These are phyloP conservation scores for Pestalotiopsis sp. DNA, from an alignment of 2,329 filamentous ascomycete genomes.

Conservation along the genomic window DNA sequence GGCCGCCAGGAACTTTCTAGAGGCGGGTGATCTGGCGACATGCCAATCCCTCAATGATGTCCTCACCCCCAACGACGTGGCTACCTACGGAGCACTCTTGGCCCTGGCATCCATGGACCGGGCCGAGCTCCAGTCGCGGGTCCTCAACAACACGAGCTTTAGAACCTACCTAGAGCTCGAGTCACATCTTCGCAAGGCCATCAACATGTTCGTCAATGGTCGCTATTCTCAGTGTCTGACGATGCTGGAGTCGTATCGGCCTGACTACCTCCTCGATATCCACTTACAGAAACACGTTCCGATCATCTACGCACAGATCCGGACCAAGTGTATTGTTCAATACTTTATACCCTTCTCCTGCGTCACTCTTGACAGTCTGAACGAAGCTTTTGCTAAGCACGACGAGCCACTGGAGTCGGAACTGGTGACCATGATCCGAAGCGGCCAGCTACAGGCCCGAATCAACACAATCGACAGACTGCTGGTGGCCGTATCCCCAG, in stretches of 20 bases:
- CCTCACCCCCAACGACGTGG: constrained; percentile 82
- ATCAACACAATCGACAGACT: constrained; percentile 83
- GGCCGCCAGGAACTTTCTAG: constrained; percentile 72
- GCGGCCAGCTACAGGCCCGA: constrained; percentile 70
- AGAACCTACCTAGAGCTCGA: constrained; percentile 88
- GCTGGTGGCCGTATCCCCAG: constrained; percentile 68
- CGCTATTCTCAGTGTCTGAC: constrained; percentile 84
- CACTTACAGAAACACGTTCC: constrained; percentile 76
- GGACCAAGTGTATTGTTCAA: constrained; percentile 89
- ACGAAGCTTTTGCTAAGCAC: constrained; percentile 69
- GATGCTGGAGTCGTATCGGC: constrained; percentile 76
- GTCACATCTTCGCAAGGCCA: constrained; percentile 88
- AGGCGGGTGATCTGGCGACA: constrained; percentile 53
- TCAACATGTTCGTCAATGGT: constrained; percentile 84
- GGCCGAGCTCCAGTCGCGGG: constrained; percentile 67
- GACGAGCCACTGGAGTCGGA: constrained; percentile 70
- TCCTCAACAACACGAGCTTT: constrained; percentile 81
- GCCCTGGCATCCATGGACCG: constrained; percentile 89
- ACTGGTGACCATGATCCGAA: constrained; percentile 74
- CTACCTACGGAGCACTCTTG: constrained; percentile 86
- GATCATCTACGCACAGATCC: constrained; percentile 70
- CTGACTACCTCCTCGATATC: constrained; percentile 88
- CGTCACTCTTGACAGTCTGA: constrained; percentile 79
- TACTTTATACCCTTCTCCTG: constrained; percentile 90
- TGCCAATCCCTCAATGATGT: constrained; percentile 66